Evolutionary conservation across 78 protist genomes (phyloP), one percentile per base, ranked within the genome.

Genomic region (Dictyostelium citrinum): DNA sequence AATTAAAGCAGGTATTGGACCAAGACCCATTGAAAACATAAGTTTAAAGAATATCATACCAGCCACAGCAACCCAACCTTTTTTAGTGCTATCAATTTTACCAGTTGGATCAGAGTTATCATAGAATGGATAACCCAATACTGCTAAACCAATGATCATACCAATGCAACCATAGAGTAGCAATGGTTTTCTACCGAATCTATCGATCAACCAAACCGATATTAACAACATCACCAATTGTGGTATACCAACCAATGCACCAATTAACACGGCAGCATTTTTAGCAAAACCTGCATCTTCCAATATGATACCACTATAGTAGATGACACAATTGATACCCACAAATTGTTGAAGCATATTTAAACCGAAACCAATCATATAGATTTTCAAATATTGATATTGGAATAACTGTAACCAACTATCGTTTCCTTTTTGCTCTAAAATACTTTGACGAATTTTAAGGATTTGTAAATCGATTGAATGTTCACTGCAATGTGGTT

Each of bases 271-370:
- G 5, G 93, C 75, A 11, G 77, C 31, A 24, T 78, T n/a, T 58
- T 86, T 86, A 9, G 5, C 43, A 9, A 86, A 86, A 16, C 93
- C 93, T 67, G 93, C 93, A 10, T n/a, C 61, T 29, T 86, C 81
- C 6, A 86, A 46, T 31, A 86, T 86, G 2, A 58, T 46, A 11
- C 64, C 51, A 67, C 93, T 86, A 58, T 78, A 77, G 37, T 86
- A 86, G 35, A 78, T 86, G 4, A 86, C 93, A 78, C 83, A 76
- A 67, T 86, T 86, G 17, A 86, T 86, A 29, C 93, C 93, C 14
- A 86, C 93, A 46, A 86, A 78, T 43, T 86, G 93, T 78, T 86
- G 93, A 29, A 86, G 71, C 93, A 86, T 86, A n/a, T 81, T 86
- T 6, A 86, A 46, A n/a, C 93, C 93, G 46, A 86, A 86, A 5